phyloP scores from a whole-genome alignment of 345 rosid species.

The Reutealis trisperma region DNA sequence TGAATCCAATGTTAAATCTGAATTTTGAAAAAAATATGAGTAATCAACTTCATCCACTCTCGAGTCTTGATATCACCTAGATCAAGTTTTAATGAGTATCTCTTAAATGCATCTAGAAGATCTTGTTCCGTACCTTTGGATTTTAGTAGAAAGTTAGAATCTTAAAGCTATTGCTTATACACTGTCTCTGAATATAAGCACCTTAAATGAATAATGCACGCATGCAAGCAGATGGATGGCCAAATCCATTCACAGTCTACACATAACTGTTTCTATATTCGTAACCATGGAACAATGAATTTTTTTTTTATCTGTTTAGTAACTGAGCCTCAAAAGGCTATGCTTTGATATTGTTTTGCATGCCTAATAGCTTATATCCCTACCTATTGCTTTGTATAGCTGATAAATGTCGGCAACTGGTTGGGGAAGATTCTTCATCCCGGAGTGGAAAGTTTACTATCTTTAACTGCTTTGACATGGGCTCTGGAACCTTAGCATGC shows the following conservation, averaged over 20 bases:
- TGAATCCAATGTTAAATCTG: neutral
- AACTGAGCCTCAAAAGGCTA: neutral
- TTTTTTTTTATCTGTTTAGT: neutral
- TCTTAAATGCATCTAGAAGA: neutral
- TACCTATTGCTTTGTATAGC: constrained; percentile 41
- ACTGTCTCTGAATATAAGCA: too few relatives aligned
- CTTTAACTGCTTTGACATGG: constrained; percentile 88
- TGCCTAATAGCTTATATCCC: neutral
- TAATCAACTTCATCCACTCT: neutral
- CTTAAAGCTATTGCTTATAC: neutral
- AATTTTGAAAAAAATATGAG: neutral
- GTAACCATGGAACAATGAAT: neutral
- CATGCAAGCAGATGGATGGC: too few relatives aligned
- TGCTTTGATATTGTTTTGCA: constrained; percentile 3
- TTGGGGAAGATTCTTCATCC: constrained; percentile 81
- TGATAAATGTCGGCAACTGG: constrained; percentile 79
- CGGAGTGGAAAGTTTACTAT: constrained; percentile 89
- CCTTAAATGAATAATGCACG: neutral
- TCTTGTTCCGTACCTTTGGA: neutral
- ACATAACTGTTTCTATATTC: neutral
- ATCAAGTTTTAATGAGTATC: neutral
- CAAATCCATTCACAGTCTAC: neutral
- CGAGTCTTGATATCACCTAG: neutral
- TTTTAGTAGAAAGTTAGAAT: neutral
- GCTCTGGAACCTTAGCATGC: constrained; percentile 80